A percentile compares a stretch with the other conserved stretches of the same genome.
Evolutionary conservation across 2,329 filamentous ascomycete species (phyloP).

Genomic region (Botrytis medusae): DNA sequence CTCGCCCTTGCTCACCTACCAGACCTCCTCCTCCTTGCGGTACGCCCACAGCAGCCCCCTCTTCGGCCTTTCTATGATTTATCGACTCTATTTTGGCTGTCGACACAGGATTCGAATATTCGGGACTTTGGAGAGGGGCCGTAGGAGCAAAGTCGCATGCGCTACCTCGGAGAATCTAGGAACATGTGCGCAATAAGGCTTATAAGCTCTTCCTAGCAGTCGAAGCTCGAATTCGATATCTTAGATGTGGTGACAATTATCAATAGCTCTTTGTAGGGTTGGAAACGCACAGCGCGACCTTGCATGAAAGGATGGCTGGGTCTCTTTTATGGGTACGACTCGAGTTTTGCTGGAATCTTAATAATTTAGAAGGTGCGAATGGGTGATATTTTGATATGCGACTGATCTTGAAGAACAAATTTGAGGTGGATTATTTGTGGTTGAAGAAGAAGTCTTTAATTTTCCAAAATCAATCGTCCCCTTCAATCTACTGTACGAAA

Average conservation of each 20-base stretch:
- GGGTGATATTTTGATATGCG: slow-evolving; percentile 9
- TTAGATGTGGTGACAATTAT: slow-evolving; percentile 18
- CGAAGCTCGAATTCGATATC: slow-evolving; percentile 4
- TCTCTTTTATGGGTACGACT: slow-evolving; percentile 22
- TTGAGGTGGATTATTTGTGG: not conserved
- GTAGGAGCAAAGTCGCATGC: slow-evolving; percentile 35
- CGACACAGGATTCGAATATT: slow-evolving; percentile 24
- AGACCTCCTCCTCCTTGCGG: slow-evolving; percentile 33
- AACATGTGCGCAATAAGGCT: slow-evolving; percentile 36
- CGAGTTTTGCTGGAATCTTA: slow-evolving; percentile 16
- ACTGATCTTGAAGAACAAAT: not conserved
- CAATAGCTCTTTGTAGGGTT: slow-evolving; percentile 27
- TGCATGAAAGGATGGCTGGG: slow-evolving; percentile 34
- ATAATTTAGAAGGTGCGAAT: not conserved
- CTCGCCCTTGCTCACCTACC: slow-evolving; percentile 29
- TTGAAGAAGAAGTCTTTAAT: not conserved
- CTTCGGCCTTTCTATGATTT: slow-evolving; percentile 32
- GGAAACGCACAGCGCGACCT: slow-evolving; percentile 37
- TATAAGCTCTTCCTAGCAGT: slow-evolving; percentile 10
- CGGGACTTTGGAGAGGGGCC: slow-evolving; percentile 24
- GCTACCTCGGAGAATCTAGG: slow-evolving; percentile 32
- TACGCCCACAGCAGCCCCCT: slow-evolving; percentile 35
- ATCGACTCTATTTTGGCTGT: slow-evolving; percentile 42
- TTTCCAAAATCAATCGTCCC: not conserved
- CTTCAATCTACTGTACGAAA: slow-evolving; percentile 10